phyloP scores from a whole-genome alignment of 306 rosid species.

The Coriaria nepalensis region DNA sequence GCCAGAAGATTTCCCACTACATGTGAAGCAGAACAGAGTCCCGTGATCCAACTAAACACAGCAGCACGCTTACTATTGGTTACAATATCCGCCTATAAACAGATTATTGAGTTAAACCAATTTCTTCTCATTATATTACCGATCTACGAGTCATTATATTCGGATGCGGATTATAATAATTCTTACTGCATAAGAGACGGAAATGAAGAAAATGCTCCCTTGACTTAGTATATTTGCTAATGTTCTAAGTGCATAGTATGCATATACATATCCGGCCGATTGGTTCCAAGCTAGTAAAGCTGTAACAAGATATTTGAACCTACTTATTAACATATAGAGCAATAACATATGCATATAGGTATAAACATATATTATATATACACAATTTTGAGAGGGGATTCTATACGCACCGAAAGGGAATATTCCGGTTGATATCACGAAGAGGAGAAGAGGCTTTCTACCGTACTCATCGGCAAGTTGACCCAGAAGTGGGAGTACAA shows the following conservation, averaged over 20 bases:
- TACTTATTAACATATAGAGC: too few relatives aligned
- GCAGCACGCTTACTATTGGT: constrained; percentile 37
- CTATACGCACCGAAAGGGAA: constrained; percentile 47
- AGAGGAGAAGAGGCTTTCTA: constrained; percentile 60
- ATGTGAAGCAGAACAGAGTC: constrained; percentile 49
- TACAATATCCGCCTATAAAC: constrained; percentile 45
- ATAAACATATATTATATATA: background rate
- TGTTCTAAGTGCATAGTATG: constrained; percentile 41
- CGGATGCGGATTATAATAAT: background rate
- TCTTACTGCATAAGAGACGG: constrained; percentile 46
- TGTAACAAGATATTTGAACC: constrained; percentile 9
- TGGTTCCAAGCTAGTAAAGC: constrained; percentile 42
- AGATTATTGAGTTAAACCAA: background rate
- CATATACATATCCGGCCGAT: constrained; percentile 36
- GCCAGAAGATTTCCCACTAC: constrained; percentile 42
- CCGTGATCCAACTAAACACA: constrained; percentile 50
- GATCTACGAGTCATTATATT: too few relatives aligned
- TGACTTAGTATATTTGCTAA: constrained; percentile 43
- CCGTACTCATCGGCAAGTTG: constrained; percentile 82
- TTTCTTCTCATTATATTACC: too few relatives aligned
- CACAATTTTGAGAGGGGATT: background rate
- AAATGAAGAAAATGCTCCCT: constrained; percentile 51
- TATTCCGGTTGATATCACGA: constrained; percentile 47
- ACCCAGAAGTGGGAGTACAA: constrained; percentile 64
- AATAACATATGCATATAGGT: too few relatives aligned